A percentile compares a stretch with the other conserved stretches of the same genome.
These are phyloP conservation scores for Pilasporangium apinafurcum DNA, from an alignment of 352 stramenopile species.

Conservation along the genomic window DNA sequence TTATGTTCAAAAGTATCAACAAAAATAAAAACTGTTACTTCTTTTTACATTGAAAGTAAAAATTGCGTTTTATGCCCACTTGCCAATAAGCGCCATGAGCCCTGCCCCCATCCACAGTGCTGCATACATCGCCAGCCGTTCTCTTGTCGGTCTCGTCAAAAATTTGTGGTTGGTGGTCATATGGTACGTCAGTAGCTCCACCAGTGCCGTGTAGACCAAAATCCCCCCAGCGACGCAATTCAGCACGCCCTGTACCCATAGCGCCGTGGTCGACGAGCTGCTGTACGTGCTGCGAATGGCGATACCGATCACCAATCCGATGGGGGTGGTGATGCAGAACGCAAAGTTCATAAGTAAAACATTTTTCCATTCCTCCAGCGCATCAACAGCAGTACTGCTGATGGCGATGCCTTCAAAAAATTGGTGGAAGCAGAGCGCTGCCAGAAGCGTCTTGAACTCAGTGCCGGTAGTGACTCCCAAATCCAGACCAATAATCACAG, in stretches of 20 bases:
- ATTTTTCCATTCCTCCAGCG: conserved; percentile 27
- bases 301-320: conserved; percentile 56
- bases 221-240: conserved; percentile 63
- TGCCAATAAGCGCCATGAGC: conserved; percentile 60
- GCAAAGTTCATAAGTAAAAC: conserved; percentile 37
- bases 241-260: conserved; percentile 58
- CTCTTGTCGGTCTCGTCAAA: conserved; percentile 14
- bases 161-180: conserved; percentile 65
- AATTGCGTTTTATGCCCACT: conserved; percentile 69
- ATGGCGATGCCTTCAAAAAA: conserved; percentile 73
- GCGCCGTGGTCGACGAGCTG: conserved; percentile 26
- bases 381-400: conserved; percentile 28
- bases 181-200: conserved; percentile 50
- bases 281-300: conserved; percentile 44
- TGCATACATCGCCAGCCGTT: conserved; percentile 40
- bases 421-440: conserved; percentile 66
- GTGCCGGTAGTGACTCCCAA: conserved; percentile 37
- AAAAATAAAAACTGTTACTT: no score
- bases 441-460: conserved; percentile 56
- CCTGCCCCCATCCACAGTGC: conserved; percentile 44
- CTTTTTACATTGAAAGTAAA: no score
- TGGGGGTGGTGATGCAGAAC: conserved; percentile 49
- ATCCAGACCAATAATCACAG: conserved; percentile 59
- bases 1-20: no score
- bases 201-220: conserved; percentile 47